A percentile compares a stretch with the other conserved stretches of the same genome.
phyloP scores from a whole-genome alignment of 2,329 filamentous ascomycete species.

The Dothidotthia symphoricarpi region DNA sequence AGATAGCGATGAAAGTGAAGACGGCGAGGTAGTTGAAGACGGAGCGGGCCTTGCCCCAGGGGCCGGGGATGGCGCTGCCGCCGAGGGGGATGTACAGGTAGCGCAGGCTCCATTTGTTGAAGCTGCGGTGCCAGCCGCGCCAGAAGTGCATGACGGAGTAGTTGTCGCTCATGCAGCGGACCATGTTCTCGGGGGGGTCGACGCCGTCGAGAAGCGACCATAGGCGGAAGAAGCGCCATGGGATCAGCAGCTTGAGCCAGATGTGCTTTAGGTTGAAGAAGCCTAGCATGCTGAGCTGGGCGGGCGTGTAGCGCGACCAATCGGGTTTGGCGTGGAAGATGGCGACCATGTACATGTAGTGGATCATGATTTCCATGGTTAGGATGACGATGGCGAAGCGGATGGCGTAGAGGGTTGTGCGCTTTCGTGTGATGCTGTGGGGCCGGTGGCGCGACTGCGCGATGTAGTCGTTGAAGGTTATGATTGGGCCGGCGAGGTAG shows the following conservation, averaged over 20 bases:
- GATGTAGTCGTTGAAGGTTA: constrained; percentile 98
- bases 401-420: constrained; percentile 77
- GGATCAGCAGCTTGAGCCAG: constrained; percentile 94
- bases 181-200: constrained; percentile 97
- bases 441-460: constrained; percentile 75
- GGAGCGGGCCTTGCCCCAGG: constrained; percentile 53
- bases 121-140: constrained; percentile 93
- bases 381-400: constrained; percentile 79
- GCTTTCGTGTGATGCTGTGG: constrained; percentile 65
- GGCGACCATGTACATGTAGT: constrained; percentile 90
- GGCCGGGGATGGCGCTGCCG: constrained; percentile 52
- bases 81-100: constrained; percentile 94
- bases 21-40: constrained; percentile 76
- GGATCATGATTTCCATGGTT: constrained; percentile 80
- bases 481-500: constrained; percentile 86
- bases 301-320: constrained; percentile 81
- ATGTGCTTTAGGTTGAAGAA: constrained; percentile 97
- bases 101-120: constrained; percentile 90
- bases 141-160: constrained; percentile 90
- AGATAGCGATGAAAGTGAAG: constrained; percentile 95
- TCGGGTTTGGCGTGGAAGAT: constrained; percentile 78
- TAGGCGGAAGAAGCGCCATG: constrained; percentile 98
- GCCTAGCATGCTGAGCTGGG: constrained; percentile 84
- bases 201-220: constrained; percentile 89
- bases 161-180: constrained; percentile 93